Conservation (phyloP, 805 yeast species). For the Candida schatavii region DNA sequence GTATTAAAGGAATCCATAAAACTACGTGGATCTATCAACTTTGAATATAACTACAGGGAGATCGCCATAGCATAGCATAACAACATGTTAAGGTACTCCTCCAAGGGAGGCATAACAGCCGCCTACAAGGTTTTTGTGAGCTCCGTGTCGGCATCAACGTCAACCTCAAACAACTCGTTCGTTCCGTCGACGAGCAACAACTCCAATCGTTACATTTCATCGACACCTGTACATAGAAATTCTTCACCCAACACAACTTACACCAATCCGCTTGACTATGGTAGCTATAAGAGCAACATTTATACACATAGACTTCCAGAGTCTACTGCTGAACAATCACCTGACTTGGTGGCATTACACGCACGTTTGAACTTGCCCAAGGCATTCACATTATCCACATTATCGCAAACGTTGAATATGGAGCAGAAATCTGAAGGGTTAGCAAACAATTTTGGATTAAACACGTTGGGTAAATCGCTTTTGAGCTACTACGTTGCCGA, state of each 20-base stretch:
- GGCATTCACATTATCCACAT: constrained; percentile 55
- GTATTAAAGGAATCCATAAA: too few species aligned
- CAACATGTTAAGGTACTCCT: not conserved
- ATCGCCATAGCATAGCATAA: not conserved
- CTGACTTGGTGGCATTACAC: constrained; percentile 77
- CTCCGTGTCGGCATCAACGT: not conserved
- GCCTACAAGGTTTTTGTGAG: not conserved
- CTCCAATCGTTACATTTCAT: not conserved
- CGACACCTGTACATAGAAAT: not conserved
- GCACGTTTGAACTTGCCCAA: constrained; percentile 67
- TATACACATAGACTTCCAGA: constrained; percentile 47
- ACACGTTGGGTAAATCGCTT: constrained; percentile 77
- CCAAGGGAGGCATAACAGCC: not conserved
- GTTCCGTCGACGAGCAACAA: too few species aligned
- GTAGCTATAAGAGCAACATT: constrained; percentile 37
- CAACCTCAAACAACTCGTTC: not conserved
- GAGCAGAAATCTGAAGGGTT: constrained; percentile 39
- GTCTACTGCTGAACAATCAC: constrained; percentile 52
- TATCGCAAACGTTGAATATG: constrained; percentile 80
- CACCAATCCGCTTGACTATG: constrained; percentile 34
- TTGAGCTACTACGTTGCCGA: constrained; percentile 75
- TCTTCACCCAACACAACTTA: constrained; percentile 11
- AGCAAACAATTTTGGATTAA: constrained; percentile 75
- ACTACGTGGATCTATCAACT: too few species aligned
- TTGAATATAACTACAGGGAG: too few species aligned